Base-by-base conservation (phyloP, 345 rosid genomes). In the Sonneratia alba region DNA sequence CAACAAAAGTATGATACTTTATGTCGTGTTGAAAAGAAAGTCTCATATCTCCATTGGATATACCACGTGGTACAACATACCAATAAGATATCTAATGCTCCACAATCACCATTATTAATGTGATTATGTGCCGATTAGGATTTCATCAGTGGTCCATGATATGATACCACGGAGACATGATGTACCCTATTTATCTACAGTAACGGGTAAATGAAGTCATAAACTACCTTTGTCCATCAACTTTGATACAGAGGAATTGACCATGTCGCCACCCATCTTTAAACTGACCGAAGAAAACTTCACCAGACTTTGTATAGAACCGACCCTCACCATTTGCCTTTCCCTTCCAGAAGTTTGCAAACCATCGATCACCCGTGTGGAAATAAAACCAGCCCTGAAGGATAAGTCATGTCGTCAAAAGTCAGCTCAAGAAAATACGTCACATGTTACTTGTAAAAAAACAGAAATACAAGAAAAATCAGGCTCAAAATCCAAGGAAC, bases 331-430 rank as follows among this genome's bases (percentile, higher is more conserved):
- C 99, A 67, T 86, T 87, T 65, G 96, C 96, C 81, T 90, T 92
- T 79, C 99, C 97, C 83, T 95, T 95, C 97, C 99, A 95, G 80
- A 92, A 95, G 86, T 92, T 92, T 73, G 93, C 93, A 82, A 95
- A 92, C 97, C 97, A 95, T 32, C 97, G 74, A 72, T 92, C 96
- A 2, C 96, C 97, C 36, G 84, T 81, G 78, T 87, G 96, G 81
- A 92, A 95, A 83, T 90, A 95, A 80, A 90, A 92, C 97, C 99
- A 92, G 14, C 99, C 97, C 95, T 91, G 77, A 67, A 78, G 19
- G 53, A 78, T 48, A 66, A 68, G 32, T 47, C 40, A 75, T 68
- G 73, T 24, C 19, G 3, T 62, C 38, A 27, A 27, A 24, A 13
- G 38, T 32, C 66, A 27, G 66, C 63, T 57, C 63, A 57, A 57